These are phyloP conservation scores for Protea cynaroides DNA, from an alignment of 164 flowering plant genomes.

Conservation along the genomic window DNA sequence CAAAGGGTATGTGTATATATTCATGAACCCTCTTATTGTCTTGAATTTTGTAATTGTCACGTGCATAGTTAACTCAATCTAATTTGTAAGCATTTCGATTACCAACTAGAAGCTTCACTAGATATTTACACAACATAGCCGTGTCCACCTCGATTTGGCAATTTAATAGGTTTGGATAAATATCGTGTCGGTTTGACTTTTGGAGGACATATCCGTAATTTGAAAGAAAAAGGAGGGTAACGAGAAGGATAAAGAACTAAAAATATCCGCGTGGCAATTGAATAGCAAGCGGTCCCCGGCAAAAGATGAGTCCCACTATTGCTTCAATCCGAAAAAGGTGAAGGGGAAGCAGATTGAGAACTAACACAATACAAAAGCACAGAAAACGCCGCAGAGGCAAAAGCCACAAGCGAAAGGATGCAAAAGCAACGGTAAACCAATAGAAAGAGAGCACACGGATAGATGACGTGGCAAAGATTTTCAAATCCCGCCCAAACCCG, in stretches of 20 bases:
- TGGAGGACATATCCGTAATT: not conserved
- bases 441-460: constrained; percentile 19
- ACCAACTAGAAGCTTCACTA: no score
- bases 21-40: no score
- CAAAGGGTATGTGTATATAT: no score
- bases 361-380: constrained; percentile 15
- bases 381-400: constrained; percentile 1
- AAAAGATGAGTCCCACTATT: no score
- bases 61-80: no score
- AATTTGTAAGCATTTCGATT: no score
- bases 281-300: not conserved
- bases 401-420: not conserved
- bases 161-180: no score
- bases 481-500: constrained; percentile 35
- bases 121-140: no score
- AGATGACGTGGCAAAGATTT: constrained; percentile 25
- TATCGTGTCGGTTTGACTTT: no score
- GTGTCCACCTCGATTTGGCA: no score
- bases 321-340: not conserved
- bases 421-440: constrained; percentile 4
- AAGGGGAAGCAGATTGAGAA: not conserved
- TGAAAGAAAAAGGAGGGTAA: not conserved
- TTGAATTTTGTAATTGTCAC: no score
- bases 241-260: not conserved
- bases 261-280: no score